Evolutionary conservation across 1,139 yeast genomes (phyloP), one percentile per base, ranked within the genome.

Genomic region (Geotrichum aggregatum): DNA sequence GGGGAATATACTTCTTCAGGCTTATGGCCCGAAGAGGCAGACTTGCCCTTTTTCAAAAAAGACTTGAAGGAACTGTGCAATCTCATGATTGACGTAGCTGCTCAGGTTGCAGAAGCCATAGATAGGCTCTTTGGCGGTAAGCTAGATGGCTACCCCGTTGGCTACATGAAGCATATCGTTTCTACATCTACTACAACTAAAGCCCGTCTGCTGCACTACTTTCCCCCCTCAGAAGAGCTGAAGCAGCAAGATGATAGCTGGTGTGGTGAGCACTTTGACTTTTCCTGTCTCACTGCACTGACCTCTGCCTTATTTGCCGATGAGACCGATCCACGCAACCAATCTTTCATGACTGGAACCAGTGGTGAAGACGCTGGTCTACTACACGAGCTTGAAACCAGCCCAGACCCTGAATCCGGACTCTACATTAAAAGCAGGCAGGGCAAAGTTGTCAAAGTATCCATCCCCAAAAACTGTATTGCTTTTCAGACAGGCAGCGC

Each of bases 401-500:
- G 69, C 14, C 81, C 82, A 0, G 83, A 78, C 54, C 69, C 76
- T 0, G 65, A 63, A 1, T 69, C 82, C 0, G 86, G 86, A 0
- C 69, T 82, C 22, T 80, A 77, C 60, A 80, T 82, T 48, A 70
- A 73, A 31, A 73, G 76, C 60, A 70, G 86, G 39, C 65, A 66
- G 5, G 77, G 79, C 10, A 64, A 70, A 2, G 63, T 71, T 1
- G 77, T 77, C 22, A 76, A 78, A 56, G 82, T 81, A n/a, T 65
- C 68, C 36, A 80, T 82, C 41, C 85, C 86, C 0, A 59, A 63
- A 2, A 77, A 79, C 58, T 77, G 83, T 56, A 63, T 82, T 30
- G 85, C 84, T 0, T 81, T 82, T 62, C 86, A 82, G 62, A 79
- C 84, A 0, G 87, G 87, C 1, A 72, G 80, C n/a, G 80, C 84